These are phyloP conservation scores for Globisporangium perplexum DNA, from an alignment of 352 stramenopile species.

Conservation along the genomic window DNA sequence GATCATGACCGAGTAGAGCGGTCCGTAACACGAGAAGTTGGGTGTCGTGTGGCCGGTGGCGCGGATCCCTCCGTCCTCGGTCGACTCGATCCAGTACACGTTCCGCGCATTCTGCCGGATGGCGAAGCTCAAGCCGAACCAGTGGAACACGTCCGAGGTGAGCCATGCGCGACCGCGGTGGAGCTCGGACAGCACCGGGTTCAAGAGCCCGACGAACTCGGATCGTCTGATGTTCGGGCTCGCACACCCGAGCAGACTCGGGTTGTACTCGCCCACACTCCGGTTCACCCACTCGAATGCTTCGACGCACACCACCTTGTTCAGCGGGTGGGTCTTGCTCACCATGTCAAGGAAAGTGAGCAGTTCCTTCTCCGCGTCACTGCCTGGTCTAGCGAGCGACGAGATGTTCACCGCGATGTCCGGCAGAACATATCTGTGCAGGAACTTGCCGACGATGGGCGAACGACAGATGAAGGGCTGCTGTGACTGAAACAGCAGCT, in stretches of 20 bases:
- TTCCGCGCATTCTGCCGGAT: constrained; percentile 22
- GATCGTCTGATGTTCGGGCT: constrained; percentile 17
- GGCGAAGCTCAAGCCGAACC: constrained; percentile 13
- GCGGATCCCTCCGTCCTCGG: not conserved
- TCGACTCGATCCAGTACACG: constrained; percentile 7
- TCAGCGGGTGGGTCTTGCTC: constrained; percentile 13
- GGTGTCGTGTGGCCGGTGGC: constrained; percentile 8
- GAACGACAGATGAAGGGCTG: constrained; percentile 20
- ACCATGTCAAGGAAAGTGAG: constrained; percentile 21
- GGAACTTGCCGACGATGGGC: constrained; percentile 18
- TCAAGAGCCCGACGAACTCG: constrained; percentile 17
- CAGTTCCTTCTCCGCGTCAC: constrained; percentile 16
- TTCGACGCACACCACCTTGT: constrained; percentile 19
- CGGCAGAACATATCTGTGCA: constrained; percentile 11
- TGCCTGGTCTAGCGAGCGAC: constrained; percentile 4
- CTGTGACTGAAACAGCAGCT: constrained; percentile 16
- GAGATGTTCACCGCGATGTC: constrained; percentile 6
- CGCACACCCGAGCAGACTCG: constrained; percentile 18
- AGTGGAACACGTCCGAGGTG: constrained; percentile 16
- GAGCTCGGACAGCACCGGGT: constrained; percentile 12
- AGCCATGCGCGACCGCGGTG: constrained; percentile 17
- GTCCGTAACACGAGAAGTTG: constrained; percentile 20
- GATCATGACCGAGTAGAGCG: constrained; percentile 25
- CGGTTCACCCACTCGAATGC: constrained; percentile 16
- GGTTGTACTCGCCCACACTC: constrained; percentile 5